Evolutionary conservation across 768 basidiomycete species (phyloP), one percentile per base, ranked within the genome.

Genomic region (Polyporus arcularius): DNA sequence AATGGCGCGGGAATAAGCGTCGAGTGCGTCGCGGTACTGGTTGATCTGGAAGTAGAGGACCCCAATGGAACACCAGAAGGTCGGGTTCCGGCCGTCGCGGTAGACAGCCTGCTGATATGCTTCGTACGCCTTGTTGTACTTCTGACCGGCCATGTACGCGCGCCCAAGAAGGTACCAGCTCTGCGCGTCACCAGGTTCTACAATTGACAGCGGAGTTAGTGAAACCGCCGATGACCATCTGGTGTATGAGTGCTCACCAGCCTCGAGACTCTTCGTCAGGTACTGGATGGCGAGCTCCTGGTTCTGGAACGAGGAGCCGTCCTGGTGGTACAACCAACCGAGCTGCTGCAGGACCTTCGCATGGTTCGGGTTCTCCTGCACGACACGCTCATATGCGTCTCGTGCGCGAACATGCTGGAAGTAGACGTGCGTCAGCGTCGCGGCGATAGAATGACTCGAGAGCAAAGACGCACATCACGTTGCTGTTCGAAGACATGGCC

Each of bases 11-110:
- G 97, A 98, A 75, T 99, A 99, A 10, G 97, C 97, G 70, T 99
- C 97, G 40, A 99, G 87, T 2, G 96, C 96, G 70, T 99, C 97
- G 54, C 96, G 94, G 79, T 93, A 99, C 72, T 99, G 97, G 76
- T 98, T 98, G 80, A 99, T 98, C 73, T 99, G 96, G 82, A 97
- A 99, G 74, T 99, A 99, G 1, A 99, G 84, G 0, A 99, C 97
- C 49, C 97, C 97, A 69, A 99, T 99, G 26, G 94, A 96, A 73
- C 96, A 98, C 97, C 97, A 98, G 76, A 98, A 99, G 0, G 97
- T 98, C 0, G 97, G 97, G 72, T 98, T 99, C 60, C 95, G 92
- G 21, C 96, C 97, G 70, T 99, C 97, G 55, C 96, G 92, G 76
- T 98, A 98, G 16, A 99, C 95, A 18, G 97, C 96, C 74, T 99